Conservation (phyloP, 768 basidiomycete species). For the Russula virescens region DNA sequence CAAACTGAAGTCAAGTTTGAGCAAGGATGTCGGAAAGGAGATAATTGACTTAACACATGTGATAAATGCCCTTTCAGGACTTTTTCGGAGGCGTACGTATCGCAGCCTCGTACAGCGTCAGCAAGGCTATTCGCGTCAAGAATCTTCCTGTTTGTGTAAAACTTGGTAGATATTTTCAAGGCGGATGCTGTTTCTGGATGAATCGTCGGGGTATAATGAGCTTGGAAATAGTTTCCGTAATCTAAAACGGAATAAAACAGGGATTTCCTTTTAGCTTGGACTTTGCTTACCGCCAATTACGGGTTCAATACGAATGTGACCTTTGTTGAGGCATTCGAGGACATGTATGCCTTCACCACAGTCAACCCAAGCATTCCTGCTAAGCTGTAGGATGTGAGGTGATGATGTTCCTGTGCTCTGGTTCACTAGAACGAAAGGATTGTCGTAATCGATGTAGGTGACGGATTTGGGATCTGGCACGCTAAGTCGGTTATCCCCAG, state of each 20-base stretch:
- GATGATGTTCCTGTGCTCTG: constrained; percentile 38
- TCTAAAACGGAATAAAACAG: neutral
- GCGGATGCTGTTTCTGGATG: constrained; percentile 10
- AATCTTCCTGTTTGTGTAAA: constrained; percentile 33
- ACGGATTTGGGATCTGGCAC: constrained; percentile 56
- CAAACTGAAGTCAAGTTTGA: constrained; percentile 37
- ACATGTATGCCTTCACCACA: constrained; percentile 69
- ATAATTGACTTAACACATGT: constrained; percentile 42
- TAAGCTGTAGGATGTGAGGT: constrained; percentile 50
- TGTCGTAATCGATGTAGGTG: constrained; percentile 69
- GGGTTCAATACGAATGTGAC: constrained; percentile 59
- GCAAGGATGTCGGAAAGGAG: constrained; percentile 7
- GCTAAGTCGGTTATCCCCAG: constrained; percentile 17
- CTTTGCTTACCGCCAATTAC: constrained; percentile 12
- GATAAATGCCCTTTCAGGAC: constrained; percentile 46
- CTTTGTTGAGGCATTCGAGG: constrained; percentile 67
- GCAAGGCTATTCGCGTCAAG: constrained; percentile 48
- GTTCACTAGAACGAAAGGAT: constrained; percentile 59
- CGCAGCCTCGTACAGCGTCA: constrained; percentile 62
- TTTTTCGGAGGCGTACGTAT: constrained; percentile 56
- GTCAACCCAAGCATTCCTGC: constrained; percentile 69
- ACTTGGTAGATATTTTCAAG: constrained; percentile 18
- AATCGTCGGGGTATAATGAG: constrained; percentile 49
- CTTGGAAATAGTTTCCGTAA: constrained; percentile 38
- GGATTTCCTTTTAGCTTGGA: neutral